Conservation (phyloP, 23 red algal species). For the Gracilariopsis chorda region DNA sequence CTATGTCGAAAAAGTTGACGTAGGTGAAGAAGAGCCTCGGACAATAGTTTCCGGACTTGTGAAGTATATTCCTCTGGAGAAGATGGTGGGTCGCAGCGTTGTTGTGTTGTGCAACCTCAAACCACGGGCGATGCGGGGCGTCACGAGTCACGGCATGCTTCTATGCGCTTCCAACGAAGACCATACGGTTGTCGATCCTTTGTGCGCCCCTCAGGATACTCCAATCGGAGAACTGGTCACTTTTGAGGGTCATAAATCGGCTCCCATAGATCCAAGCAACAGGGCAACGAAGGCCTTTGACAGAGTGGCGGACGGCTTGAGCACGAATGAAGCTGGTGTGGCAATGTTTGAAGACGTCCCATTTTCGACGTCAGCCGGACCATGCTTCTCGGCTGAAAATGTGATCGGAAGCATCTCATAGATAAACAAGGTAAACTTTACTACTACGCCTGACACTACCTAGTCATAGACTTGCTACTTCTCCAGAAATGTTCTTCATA, state of each 20-base stretch:
- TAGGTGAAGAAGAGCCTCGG: slow-evolving; percentile 56
- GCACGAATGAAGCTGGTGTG: slow-evolving; percentile 53
- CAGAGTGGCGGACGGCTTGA: slow-evolving; percentile 39
- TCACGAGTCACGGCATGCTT: slow-evolving; percentile 73
- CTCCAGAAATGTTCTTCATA: no score
- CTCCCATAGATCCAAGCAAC: slow-evolving; percentile 67
- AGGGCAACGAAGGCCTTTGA: slow-evolving; percentile 91
- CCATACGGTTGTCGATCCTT: slow-evolving; percentile 62
- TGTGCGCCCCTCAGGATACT: slow-evolving; percentile 28
- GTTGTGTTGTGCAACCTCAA: slow-evolving; percentile 81
- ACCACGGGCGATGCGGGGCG: slow-evolving; percentile 74
- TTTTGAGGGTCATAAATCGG: slow-evolving; percentile 69
- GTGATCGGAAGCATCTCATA: slow-evolving; percentile 52
- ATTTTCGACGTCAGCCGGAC: slow-evolving; percentile 33
- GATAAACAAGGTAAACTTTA: no score
- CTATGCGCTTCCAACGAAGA: slow-evolving; percentile 72
- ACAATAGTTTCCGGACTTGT: slow-evolving; percentile 82
- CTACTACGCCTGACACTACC: no score
- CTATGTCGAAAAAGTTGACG: slow-evolving; percentile 73
- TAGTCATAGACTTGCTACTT: no score
- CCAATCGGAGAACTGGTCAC: slow-evolving; percentile 71
- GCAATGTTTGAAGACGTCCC: slow-evolving; percentile 75
- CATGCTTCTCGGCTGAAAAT: slow-evolving; percentile 37
- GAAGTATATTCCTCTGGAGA: slow-evolving; percentile 41
- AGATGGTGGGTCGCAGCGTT: slow-evolving; percentile 63